phyloP scores from a whole-genome alignment of 1,284 basidiomycete genomes.

The Ustilago nuda region DNA sequence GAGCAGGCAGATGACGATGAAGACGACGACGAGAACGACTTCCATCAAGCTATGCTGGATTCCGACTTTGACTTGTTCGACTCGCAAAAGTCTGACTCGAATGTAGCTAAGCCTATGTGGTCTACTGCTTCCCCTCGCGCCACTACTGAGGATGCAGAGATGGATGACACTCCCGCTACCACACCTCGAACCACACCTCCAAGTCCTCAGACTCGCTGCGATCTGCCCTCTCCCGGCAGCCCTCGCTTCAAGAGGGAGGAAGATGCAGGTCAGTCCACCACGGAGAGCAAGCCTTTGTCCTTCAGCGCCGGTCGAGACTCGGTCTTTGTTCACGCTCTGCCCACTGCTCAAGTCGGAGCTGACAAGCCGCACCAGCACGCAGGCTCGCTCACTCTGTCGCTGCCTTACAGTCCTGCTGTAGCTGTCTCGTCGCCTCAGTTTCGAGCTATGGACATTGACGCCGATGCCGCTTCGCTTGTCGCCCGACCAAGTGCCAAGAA shows the following conservation, averaged over 20 bases:
- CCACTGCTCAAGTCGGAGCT: slow-evolving; percentile 46
- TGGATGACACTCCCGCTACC: slow-evolving; percentile 56
- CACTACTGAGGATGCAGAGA: slow-evolving; percentile 36
- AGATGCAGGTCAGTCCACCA: neutral
- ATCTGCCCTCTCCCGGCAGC: slow-evolving; percentile 40
- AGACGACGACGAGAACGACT: slow-evolving; percentile 64
- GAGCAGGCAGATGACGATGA: slow-evolving; percentile 55
- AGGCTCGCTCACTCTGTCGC: slow-evolving; percentile 55
- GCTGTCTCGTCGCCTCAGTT: slow-evolving; percentile 35
- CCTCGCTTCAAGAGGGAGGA: slow-evolving; percentile 37
- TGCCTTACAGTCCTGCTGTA: slow-evolving; percentile 50
- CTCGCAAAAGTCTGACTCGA: slow-evolving; percentile 33
- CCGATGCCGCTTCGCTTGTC: slow-evolving; percentile 1
- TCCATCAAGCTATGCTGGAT: slow-evolving; percentile 65
- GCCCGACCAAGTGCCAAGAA: slow-evolving; percentile 8
- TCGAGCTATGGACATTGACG: slow-evolving; percentile 30
- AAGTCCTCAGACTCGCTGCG: slow-evolving; percentile 51
- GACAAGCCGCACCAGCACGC: slow-evolving; percentile 54
- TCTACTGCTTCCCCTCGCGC: slow-evolving; percentile 18
- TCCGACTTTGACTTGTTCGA: slow-evolving; percentile 59
- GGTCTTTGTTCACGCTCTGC: slow-evolving; percentile 62
- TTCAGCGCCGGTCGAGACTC: slow-evolving; percentile 36
- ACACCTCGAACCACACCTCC: slow-evolving; percentile 55
- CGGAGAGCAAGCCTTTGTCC: slow-evolving; percentile 13
- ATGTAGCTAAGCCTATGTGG: slow-evolving; percentile 18